These are phyloP conservation scores for Colletotrichum viniferum DNA, from an alignment of 2,329 filamentous ascomycete species.

Conservation along the genomic window DNA sequence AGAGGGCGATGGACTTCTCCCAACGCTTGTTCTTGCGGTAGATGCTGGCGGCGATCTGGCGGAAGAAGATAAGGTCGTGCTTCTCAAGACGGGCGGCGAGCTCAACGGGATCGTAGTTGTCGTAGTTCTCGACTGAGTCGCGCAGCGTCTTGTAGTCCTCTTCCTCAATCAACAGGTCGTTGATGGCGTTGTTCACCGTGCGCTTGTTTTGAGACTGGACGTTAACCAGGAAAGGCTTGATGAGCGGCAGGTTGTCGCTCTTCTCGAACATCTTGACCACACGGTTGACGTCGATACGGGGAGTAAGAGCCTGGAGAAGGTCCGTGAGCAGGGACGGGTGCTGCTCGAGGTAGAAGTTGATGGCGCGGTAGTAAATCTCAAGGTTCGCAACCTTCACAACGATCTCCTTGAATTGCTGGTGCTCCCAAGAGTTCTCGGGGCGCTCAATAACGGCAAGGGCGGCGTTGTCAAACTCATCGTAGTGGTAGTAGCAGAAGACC, in stretches of 20 bases:
- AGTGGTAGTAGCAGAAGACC: constrained; percentile 97
- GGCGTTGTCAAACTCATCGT: constrained; percentile 98
- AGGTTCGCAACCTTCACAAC: constrained; percentile 97
- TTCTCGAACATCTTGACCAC: constrained; percentile 99
- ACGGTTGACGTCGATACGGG: constrained; percentile 95
- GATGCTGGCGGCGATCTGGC: constrained; percentile 96
- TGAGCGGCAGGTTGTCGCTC: constrained; percentile 95
- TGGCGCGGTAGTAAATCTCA: constrained; percentile 97
- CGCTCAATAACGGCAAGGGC: constrained; percentile 98
- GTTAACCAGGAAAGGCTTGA: constrained; percentile 97
- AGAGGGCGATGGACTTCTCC: constrained; percentile 98
- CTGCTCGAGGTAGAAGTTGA: constrained; percentile 97
- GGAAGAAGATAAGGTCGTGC: constrained; percentile 98
- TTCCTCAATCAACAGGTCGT: constrained; percentile 96
- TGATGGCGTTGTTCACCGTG: constrained; percentile 96
- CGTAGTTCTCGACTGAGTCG: constrained; percentile 97
- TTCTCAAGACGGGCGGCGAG: constrained; percentile 92
- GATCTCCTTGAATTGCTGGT: constrained; percentile 99
- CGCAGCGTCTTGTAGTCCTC: constrained; percentile 99
- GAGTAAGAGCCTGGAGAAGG: constrained; percentile 86
- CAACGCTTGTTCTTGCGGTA: constrained; percentile 99
- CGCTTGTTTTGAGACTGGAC: constrained; percentile 98
- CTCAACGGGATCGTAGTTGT: constrained; percentile 97
- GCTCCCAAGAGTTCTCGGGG: constrained; percentile 97
- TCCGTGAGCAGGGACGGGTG: constrained; percentile 97